phyloP scores from a whole-genome alignment of 176 grass and related monocot species.

The Areca catechu region DNA sequence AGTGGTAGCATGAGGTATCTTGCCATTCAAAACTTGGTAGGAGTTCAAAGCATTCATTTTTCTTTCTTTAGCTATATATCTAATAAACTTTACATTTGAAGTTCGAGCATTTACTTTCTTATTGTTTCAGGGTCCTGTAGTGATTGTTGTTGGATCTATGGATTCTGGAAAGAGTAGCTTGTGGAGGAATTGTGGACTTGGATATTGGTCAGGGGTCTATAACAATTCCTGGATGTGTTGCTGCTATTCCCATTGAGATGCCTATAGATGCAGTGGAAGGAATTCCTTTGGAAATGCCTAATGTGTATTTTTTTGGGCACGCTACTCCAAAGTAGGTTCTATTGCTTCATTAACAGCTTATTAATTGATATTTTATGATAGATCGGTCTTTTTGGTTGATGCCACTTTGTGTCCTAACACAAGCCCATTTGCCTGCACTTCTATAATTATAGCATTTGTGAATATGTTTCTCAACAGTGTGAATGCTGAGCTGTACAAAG shows the following conservation, averaged over 20 bases:
- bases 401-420: not conserved
- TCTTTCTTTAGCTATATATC: not conserved
- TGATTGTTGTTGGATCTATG: constrained; percentile 82
- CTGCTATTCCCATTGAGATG: constrained; percentile 82
- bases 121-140: constrained; percentile 58
- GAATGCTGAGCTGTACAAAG: constrained; percentile 84
- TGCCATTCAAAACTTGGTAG: no score
- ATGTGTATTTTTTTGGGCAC: constrained; percentile 88
- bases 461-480: constrained; percentile 26
- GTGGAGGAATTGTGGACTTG: constrained; percentile 78
- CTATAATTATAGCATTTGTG: not conserved
- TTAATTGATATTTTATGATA: no score
- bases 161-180: constrained; percentile 96
- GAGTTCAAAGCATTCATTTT: not conserved
- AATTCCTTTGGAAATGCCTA: constrained; percentile 93
- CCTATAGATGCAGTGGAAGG: constrained; percentile 91
- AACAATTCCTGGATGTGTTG: constrained; percentile 84
- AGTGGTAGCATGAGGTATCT: no score
- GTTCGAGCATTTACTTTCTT: constrained; percentile 13
- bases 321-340: constrained; percentile 59
- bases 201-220: constrained; percentile 96
- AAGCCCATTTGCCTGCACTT: no score
- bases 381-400: not conserved
- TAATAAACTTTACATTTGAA: not conserved
- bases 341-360: no score